These are phyloP conservation scores for Lactarius psammicola DNA, from an alignment of 768 basidiomycete species.

Conservation along the genomic window DNA sequence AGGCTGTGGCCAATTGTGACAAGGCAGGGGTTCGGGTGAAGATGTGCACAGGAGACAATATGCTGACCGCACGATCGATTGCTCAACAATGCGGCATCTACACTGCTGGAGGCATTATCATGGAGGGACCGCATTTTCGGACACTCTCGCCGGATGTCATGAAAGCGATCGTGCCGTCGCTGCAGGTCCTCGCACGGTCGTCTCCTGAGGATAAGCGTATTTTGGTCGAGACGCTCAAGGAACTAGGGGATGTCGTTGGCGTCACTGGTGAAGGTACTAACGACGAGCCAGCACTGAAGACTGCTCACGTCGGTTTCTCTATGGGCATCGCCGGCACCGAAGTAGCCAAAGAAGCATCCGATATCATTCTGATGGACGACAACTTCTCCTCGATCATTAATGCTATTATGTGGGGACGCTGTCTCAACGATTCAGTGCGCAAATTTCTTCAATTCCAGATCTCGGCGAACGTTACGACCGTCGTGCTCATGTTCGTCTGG, in stretches of 20 bases:
- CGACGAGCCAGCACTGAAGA: constrained; percentile 94
- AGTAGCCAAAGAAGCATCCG: constrained; percentile 97
- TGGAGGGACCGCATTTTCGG: constrained; percentile 96
- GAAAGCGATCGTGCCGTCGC: constrained; percentile 82
- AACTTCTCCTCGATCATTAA: constrained; percentile 95
- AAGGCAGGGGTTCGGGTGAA: constrained; percentile 90
- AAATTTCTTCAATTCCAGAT: constrained; percentile 98
- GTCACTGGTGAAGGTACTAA: constrained; percentile 99
- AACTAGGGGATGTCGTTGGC: constrained; percentile 85
- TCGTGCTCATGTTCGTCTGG: constrained; percentile 88
- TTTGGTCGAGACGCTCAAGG: constrained; percentile 86
- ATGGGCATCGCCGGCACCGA: constrained; percentile 97
- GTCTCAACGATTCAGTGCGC: constrained; percentile 95
- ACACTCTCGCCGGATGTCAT: constrained; percentile 66
- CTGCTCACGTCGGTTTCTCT: constrained; percentile 94
- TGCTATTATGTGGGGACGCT: constrained; percentile 99
- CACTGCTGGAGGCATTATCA: constrained; percentile 89
- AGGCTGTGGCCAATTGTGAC: constrained; percentile 88
- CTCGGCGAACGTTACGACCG: constrained; percentile 92
- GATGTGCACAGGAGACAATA: constrained; percentile 99
- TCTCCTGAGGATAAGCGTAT: constrained; percentile 97
- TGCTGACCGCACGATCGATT: constrained; percentile 91
- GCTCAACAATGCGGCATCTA: constrained; percentile 96
- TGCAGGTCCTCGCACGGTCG: constrained; percentile 97
- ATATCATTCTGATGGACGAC: constrained; percentile 98